Evolutionary conservation across 2,329 filamentous ascomycete species (phyloP).

Genomic region (Colletotrichum gigasporum): DNA sequence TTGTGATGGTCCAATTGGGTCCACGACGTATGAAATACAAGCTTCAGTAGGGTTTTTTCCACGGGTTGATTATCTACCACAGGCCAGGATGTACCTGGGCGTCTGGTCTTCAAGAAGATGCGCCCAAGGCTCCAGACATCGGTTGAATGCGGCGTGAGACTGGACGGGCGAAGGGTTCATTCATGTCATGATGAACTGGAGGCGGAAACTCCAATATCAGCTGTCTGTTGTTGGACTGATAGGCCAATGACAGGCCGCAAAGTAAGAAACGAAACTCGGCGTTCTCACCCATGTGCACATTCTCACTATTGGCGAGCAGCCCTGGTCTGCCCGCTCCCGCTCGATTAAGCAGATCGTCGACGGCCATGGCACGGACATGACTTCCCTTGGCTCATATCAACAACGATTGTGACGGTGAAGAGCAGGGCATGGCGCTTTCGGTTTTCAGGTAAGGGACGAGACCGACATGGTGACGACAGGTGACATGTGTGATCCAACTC

Average conservation of each 20-base stretch:
- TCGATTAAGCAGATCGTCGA: conserved; percentile 20
- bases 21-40: too few species aligned
- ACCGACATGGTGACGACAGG: not conserved
- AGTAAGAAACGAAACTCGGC: conserved; percentile 13
- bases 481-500: not conserved
- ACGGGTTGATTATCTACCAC: too few species aligned
- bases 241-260: not conserved
- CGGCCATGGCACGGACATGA: conserved; percentile 25
- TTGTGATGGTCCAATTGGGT: not conserved
- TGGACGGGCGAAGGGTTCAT: not conserved
- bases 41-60: too few species aligned
- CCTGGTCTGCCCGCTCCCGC: conserved; percentile 19
- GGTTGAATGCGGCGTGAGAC: not conserved
- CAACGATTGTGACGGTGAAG: not conserved
- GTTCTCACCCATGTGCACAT: conserved; percentile 19
- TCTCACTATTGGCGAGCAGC: conserved; percentile 6
- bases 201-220: not conserved
- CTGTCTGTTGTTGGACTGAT: not conserved
- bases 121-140: not conserved
- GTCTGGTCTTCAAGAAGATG: not conserved
- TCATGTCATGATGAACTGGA: not conserved
- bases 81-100: too few species aligned
- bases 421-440: not conserved
- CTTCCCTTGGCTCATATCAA: not conserved
- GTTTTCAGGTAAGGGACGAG: not conserved